Base-by-base conservation (phyloP, 768 basidiomycete genomes). In the Rubroboletus satanas region DNA sequence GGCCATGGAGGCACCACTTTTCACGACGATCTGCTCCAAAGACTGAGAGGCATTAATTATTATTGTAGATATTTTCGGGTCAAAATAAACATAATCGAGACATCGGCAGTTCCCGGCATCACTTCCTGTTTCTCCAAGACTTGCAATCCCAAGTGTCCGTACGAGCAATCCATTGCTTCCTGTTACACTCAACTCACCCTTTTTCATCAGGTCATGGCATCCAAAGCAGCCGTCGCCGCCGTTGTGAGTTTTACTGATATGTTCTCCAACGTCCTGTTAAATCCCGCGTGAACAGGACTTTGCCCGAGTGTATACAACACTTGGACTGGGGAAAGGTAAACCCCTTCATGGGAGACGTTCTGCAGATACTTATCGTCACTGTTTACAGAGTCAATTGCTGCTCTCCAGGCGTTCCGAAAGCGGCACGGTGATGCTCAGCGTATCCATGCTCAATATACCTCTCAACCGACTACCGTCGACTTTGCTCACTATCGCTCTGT, bases 381-480 rank as follows among this genome's bases (percentile, higher is more conserved):
- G 35, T 56, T 32, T 52, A 23, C 73, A 93, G 93, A 98, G 79
- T 95, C 96, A 64, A 81, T 97, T 67, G 79, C 91, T 52, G 75
- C 92, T 50, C 82, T 99, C 49, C 90, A 92, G 72, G 88, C 90
- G 38, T 98, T 99, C 87, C 90, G 97, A 75, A 97, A 95, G 74
- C 92, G 97, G 56, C 85, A 96, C 74, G 77, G 77, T 62, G 92
- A 98, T 51, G 96, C 97, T 54, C 87, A 90, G 68, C 85, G 87
- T 58, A 75, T 90, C 55, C 71, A 83, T 41, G 75, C 75, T 50
- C 80, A 82, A 66, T 83, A 86, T 65, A 73, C 79, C 57, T 75
- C 77, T 58, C 85, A 88, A 70, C 85, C 89, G 38, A 88, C 88
- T 31, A 87, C 90, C 49, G 80, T 99, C 67, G 93, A 98, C 77